Evolutionary conservation across 345 rosid genomes (phyloP).

Genomic region (Chamaenerion angustifolium): DNA sequence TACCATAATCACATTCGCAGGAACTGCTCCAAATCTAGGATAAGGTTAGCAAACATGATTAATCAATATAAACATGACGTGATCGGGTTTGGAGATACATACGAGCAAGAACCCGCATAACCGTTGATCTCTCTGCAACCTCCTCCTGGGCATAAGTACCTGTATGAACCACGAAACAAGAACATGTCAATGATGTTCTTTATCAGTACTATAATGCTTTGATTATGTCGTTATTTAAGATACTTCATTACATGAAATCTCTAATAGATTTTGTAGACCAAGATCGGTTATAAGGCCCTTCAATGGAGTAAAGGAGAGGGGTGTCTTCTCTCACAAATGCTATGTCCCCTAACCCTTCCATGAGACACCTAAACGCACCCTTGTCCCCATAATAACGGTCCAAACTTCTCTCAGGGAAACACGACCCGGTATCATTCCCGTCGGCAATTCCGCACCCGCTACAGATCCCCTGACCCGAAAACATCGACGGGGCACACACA

Average conservation of each 20-base stretch:
- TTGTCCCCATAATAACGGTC: conserved; percentile 15
- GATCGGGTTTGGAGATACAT: conserved; percentile 4
- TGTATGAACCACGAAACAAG: conserved; percentile 3
- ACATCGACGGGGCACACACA: conserved; percentile 21
- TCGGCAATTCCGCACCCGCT: no score
- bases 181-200: background rate
- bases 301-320: conserved; percentile 16
- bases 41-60: background rate
- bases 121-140: conserved; percentile 33
- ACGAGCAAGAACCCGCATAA: conserved; percentile 27
- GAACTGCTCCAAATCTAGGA: conserved; percentile 21
- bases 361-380: conserved; percentile 26
- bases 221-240: no score
- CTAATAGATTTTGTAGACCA: conserved; percentile 24
- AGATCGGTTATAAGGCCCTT: conserved; percentile 20
- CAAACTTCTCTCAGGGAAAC: background rate
- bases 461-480: conserved; percentile 4
- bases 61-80: no score
- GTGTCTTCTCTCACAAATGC: conserved; percentile 28
- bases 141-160: conserved; percentile 29
- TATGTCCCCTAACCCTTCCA: conserved; percentile 24
- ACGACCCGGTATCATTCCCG: no score
- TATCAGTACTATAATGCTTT: no score
- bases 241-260: conserved; percentile 19
- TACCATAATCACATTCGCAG: conserved; percentile 25